phyloP scores from a whole-genome alignment of 352 stramenopile genomes.

The Elongisporangium senticosum region DNA sequence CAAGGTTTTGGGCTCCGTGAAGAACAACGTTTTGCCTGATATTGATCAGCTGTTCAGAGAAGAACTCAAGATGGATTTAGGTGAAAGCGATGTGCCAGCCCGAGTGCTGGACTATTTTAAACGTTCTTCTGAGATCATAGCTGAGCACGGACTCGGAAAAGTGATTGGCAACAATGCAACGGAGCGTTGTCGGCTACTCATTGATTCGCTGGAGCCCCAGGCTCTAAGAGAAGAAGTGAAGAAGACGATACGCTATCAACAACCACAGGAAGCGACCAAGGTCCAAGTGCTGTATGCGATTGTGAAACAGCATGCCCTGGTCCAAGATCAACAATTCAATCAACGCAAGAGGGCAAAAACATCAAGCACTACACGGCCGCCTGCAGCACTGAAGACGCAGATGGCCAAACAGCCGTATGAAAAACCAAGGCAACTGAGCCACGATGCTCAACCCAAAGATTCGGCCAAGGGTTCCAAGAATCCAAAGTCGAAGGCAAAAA shows the following conservation, averaged over 20 bases:
- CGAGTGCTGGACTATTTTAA: conserved; percentile 10
- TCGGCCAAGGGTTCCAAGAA: conserved; percentile 1
- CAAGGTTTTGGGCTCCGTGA: no score
- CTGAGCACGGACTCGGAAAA: conserved; percentile 1
- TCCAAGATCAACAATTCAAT: conserved; percentile 1
- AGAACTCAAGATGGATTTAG: conserved; percentile 5
- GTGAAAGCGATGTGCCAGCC: conserved; percentile 7
- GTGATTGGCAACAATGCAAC: conserved; percentile 2
- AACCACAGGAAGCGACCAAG: not conserved
- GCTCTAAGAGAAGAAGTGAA: conserved; percentile 9
- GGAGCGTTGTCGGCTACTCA: conserved; percentile 7
- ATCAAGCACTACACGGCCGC: not conserved
- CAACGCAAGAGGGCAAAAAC: conserved; percentile 6
- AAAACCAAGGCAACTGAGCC: no score
- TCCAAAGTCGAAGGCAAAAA: not conserved
- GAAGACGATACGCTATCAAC: conserved; percentile 3
- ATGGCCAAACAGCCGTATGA: no score
- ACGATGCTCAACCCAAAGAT: no score
- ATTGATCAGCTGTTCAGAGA: not conserved
- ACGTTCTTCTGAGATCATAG: conserved; percentile 1
- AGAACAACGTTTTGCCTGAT: not conserved
- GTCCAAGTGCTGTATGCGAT: conserved; percentile 5
- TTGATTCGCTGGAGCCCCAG: not conserved
- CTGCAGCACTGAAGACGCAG: no score
- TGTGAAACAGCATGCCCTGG: conserved; percentile 7